Base-by-base conservation (phyloP, 192 early-diverging fungal genomes). In the Rhizophagus prolifer region DNA sequence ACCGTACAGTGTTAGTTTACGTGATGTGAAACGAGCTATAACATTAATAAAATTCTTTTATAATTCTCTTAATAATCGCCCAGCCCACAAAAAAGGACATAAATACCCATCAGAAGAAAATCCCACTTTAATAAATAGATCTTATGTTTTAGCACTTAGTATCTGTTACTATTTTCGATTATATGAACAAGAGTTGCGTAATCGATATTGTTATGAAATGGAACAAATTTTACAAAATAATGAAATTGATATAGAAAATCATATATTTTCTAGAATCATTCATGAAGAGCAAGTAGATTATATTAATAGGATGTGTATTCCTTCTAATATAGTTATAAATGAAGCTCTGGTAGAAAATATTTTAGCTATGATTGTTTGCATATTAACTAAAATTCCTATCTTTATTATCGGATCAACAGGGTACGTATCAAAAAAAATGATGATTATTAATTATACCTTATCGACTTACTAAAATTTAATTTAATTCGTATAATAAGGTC, bases 261-360 rank as follows among this genome's bases (percentile, higher is more conserved):
- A 70, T 6, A 28, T 12, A 9, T 76, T 76, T 68, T 6, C 4
- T 2, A 23, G 19, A 67, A 41, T 71, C 21, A 25, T 76, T 41
- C 30, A 36, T 19, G 50, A 54, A 21, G 50, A 76, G 25, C 62
- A 76, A 23, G 31, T 70, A 38, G 63, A 76, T 76, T 76, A 38
- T 14, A 25, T 76, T 19, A 54, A 21, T 7, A 54, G 50, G 4
- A 54, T 54, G 50, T 10, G 7, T 2, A 19, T 6, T 7, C 50
- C 50, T 19, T 4, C 3, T 21, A 19, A 54, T 54, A 21, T 54
- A 54, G 0, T 21, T 0, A 54, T n/a, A n/a, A 70, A 72, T 44
- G 74, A 76, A 21, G 74, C 64, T 25, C n/a, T 76, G 4, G 38
- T 76, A 21, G 74, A 76, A 44, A 76, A 76, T 76, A 9, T 64